Evolutionary conservation across 2,329 filamentous ascomycete genomes (phyloP).

Genomic region (Pseudogymnoascus sp.): DNA sequence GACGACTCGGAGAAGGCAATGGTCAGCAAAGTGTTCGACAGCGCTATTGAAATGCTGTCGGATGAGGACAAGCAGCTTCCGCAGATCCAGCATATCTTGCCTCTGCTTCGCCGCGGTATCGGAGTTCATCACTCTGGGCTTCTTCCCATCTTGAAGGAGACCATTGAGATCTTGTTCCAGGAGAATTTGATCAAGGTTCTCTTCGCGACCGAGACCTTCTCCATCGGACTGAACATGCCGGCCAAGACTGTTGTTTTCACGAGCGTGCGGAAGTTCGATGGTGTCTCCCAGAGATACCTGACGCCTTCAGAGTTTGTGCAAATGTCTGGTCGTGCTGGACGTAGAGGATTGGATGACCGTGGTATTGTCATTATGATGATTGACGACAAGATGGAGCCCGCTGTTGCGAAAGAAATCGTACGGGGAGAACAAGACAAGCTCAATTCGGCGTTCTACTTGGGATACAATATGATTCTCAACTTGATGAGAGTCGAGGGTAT

Average conservation of each 20-base stretch:
- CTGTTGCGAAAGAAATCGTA: slow-evolving; percentile 89
- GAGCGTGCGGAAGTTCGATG: slow-evolving; percentile 91
- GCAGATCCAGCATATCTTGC: slow-evolving; percentile 86
- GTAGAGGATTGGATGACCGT: slow-evolving; percentile 92
- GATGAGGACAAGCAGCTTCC: slow-evolving; percentile 84
- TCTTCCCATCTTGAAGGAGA: slow-evolving; percentile 93
- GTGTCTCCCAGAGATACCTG: slow-evolving; percentile 70
- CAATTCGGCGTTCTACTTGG: slow-evolving; percentile 94
- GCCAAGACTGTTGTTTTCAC: slow-evolving; percentile 99
- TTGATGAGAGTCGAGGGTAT: slow-evolving; percentile 97
- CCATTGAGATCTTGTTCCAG: slow-evolving; percentile 97
- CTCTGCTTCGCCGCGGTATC: slow-evolving; percentile 82
- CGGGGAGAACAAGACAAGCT: slow-evolving; percentile 94
- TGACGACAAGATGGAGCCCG: slow-evolving; percentile 89
- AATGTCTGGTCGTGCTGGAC: slow-evolving; percentile 95
- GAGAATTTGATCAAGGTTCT: slow-evolving; percentile 96
- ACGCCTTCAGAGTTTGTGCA: slow-evolving; percentile 96
- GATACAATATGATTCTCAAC: slow-evolving; percentile 99
- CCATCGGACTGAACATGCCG: slow-evolving; percentile 97
- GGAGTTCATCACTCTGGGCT: slow-evolving; percentile 96
- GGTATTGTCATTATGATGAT: slow-evolving; percentile 99
- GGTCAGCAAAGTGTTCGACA: slow-evolving; percentile 90
- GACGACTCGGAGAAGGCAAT: slow-evolving; percentile 91
- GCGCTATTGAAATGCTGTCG: slow-evolving; percentile 84
- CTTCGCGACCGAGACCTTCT: slow-evolving; percentile 97